phyloP scores from a whole-genome alignment of 148 eudicot genomes.

The Vaccinium corymbosum region DNA sequence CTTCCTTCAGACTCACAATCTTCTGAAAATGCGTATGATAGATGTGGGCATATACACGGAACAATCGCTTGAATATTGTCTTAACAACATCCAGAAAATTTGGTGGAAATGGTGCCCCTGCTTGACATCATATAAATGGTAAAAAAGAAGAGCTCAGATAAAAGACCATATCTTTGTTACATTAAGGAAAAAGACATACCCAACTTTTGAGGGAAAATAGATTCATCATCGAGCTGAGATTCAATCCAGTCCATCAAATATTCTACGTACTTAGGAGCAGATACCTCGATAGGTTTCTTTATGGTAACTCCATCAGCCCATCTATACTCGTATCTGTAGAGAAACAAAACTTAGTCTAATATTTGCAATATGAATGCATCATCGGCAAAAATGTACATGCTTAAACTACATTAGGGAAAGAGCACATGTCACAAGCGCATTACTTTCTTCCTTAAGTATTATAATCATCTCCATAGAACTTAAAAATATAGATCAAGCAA shows the following conservation, averaged over 20 bases:
- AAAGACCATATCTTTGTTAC: background rate
- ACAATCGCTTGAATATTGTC: conserved; percentile 42
- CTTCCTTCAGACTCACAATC: conserved; percentile 39
- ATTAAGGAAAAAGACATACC: conserved; percentile 22
- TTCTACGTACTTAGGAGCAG: conserved; percentile 47
- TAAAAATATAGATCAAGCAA: background rate
- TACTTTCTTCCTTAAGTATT: background rate
- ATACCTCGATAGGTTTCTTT: conserved; percentile 45
- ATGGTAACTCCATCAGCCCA: conserved; percentile 49
- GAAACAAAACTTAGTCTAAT: background rate
- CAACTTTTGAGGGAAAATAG: conserved; percentile 36
- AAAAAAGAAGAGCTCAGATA: background rate
- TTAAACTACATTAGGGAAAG: background rate
- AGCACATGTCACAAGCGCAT: background rate
- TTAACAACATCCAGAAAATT: conserved; percentile 41
- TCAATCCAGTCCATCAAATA: conserved; percentile 48
- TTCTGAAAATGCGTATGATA: conserved; percentile 43
- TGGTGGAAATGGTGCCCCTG: conserved; percentile 43
- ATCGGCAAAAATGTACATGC: background rate
- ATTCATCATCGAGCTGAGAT: conserved; percentile 41
- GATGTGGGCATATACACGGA: conserved; percentile 48
- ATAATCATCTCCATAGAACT: background rate
- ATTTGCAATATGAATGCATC: background rate
- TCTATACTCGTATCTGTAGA: conserved; percentile 37
- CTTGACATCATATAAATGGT: background rate